Evolutionary conservation across 306 rosid species (phyloP).

Genomic region (Rosa rugosa): DNA sequence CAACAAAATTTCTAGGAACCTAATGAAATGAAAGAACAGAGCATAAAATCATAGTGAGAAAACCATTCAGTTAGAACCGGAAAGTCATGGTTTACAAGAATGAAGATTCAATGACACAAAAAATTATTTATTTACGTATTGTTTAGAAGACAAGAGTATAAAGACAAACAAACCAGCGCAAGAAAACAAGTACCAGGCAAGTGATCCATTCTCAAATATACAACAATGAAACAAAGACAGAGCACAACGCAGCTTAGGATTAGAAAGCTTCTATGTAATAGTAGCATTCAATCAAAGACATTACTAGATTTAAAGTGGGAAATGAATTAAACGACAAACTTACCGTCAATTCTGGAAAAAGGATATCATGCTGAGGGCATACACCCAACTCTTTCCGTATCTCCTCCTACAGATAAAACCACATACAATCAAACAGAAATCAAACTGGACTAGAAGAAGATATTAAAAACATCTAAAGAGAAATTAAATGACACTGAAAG

Average conservation of each 20-base stretch:
- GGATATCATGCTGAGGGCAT: constrained; percentile 94
- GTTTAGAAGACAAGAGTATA: background rate
- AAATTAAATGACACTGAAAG: background rate
- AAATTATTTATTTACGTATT: background rate
- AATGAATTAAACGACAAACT: constrained; percentile 36
- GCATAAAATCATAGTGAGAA: background rate
- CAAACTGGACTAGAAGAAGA: background rate
- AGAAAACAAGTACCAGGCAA: background rate
- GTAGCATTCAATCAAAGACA: constrained; percentile 2
- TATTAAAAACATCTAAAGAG: constrained; percentile 1
- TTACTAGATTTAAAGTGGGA: constrained; percentile 16
- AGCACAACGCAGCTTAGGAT: background rate
- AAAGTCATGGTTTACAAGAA: background rate
- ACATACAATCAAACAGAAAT: constrained; percentile 11
- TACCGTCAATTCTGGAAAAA: constrained; percentile 89
- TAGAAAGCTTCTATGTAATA: background rate
- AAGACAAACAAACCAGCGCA: background rate
- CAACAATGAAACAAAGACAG: background rate
- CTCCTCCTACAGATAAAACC: constrained; percentile 63
- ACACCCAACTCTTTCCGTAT: constrained; percentile 94
- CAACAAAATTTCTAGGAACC: background rate
- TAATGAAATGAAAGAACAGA: background rate
- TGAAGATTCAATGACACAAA: background rate
- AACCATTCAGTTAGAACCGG: background rate
- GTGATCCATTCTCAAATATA: background rate